Evolutionary conservation across 441 rosid species (phyloP).

Genomic region (Gossypium schwendimanii): DNA sequence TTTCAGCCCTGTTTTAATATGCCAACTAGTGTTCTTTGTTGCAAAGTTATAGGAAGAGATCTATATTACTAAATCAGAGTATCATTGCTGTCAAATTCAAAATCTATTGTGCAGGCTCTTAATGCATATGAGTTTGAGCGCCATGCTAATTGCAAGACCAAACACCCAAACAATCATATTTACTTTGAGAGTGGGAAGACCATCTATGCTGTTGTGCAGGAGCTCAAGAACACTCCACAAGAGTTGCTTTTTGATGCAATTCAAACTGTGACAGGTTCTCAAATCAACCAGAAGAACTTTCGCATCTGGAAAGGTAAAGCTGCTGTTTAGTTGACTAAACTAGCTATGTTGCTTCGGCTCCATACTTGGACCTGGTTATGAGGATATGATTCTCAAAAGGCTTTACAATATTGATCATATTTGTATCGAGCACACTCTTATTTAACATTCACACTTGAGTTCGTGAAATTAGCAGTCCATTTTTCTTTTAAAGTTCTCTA

Average conservation of each 20-base stretch:
- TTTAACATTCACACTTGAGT: neutral
- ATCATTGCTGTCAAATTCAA: constrained; percentile 1
- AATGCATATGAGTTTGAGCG: constrained; percentile 50
- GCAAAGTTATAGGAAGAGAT: neutral
- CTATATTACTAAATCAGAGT: neutral
- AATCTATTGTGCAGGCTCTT: constrained; percentile 30
- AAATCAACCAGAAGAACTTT: constrained; percentile 38
- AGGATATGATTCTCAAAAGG: neutral
- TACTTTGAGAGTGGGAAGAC: constrained; percentile 50
- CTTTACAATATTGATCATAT: neutral
- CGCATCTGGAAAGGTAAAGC: constrained; percentile 39
- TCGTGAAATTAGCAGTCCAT: neutral
- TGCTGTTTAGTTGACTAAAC: neutral
- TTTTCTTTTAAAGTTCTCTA: constrained; percentile 5
- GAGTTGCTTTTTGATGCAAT: constrained; percentile 38
- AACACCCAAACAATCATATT: constrained; percentile 51
- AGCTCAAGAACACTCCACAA: constrained; percentile 40
- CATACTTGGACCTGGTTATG: no score
- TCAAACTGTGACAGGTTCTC: constrained; percentile 34
- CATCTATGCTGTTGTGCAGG: constrained; percentile 44
- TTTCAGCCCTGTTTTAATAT: neutral
- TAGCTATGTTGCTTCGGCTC: neutral
- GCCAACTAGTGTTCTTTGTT: neutral
- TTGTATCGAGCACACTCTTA: neutral
- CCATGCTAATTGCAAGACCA: constrained; percentile 52